These are phyloP conservation scores for Ophiostoma ips DNA, from an alignment of 2,329 filamentous ascomycete genomes.

Conservation along the genomic window DNA sequence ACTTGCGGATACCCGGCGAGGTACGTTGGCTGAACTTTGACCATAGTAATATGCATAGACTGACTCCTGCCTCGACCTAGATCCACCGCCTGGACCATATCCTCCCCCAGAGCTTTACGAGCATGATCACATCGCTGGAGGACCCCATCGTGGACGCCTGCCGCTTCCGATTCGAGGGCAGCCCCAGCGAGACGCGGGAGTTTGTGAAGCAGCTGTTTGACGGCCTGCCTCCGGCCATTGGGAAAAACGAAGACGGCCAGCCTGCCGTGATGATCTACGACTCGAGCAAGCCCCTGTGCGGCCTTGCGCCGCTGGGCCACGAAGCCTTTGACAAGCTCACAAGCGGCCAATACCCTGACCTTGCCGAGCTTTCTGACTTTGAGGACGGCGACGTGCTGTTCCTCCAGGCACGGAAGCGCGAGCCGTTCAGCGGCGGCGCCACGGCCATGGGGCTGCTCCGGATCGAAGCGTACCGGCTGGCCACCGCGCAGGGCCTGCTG, in stretches of 20 bases:
- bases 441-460: constrained; percentile 59
- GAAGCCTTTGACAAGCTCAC: constrained; percentile 45
- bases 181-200: constrained; percentile 36
- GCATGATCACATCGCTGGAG: constrained; percentile 58
- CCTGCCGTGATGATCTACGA: constrained; percentile 71
- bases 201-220: constrained; percentile 58
- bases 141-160: constrained; percentile 63
- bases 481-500: constrained; percentile 49
- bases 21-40: constrained; percentile 27
- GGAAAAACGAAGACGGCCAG: constrained; percentile 58
- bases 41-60: not conserved
- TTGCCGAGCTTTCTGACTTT: constrained; percentile 25
- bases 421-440: constrained; percentile 56
- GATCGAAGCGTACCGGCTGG: constrained; percentile 52
- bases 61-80: constrained; percentile 30
- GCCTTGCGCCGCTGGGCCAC: constrained; percentile 65
- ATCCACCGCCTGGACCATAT: constrained; percentile 53
- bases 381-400: constrained; percentile 67
- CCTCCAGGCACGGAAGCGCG: constrained; percentile 60
- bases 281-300: constrained; percentile 56
- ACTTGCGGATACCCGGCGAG: constrained; percentile 54
- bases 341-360: constrained; percentile 15
- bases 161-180: constrained; percentile 45
- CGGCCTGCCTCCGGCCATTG: constrained; percentile 41
- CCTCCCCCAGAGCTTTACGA: constrained; percentile 48